phyloP scores from a whole-genome alignment of 495 filamentous ascomycete genomes.

The Staphylotrichum longicolle region DNA sequence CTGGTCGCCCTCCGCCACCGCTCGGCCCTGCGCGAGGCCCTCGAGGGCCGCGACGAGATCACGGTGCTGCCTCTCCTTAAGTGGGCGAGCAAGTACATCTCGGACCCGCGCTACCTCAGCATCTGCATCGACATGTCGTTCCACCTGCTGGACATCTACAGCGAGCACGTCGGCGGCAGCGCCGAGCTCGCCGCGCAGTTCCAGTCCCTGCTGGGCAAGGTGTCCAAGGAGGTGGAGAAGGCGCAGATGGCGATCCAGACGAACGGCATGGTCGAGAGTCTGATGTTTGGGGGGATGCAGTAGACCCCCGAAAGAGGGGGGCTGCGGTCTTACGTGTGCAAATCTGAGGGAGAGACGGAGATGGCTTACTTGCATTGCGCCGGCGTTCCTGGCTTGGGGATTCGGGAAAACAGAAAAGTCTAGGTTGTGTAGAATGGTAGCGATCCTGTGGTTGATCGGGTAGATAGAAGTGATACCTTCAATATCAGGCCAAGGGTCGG shows the following conservation, averaged over 20 bases:
- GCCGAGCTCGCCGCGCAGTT: conserved; percentile 67
- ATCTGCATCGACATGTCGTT: conserved; percentile 77
- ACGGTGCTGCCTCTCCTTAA: conserved; percentile 75
- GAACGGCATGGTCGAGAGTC: conserved; percentile 79
- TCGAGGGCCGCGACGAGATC: conserved; percentile 78
- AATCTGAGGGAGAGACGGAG: background rate
- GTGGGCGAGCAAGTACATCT: conserved; percentile 77
- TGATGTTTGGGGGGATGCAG: conserved; percentile 47
- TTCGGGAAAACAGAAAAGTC: conserved; percentile 6
- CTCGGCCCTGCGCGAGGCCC: conserved; percentile 76
- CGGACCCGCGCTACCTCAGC: conserved; percentile 71
- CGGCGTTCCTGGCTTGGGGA: conserved; percentile 16
- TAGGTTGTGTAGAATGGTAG: conserved; percentile 7
- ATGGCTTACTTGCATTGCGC: conserved; percentile 18
- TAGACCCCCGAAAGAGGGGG: background rate
- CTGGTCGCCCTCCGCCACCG: conserved; percentile 83
- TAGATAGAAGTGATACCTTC: conserved; percentile 15
- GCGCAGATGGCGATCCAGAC: conserved; percentile 75
- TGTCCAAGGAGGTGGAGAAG: conserved; percentile 74
- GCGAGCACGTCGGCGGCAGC: conserved; percentile 71
- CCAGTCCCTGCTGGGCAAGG: conserved; percentile 60
- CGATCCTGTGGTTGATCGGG: background rate
- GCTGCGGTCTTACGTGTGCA: background rate
- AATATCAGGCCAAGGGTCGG: background rate
- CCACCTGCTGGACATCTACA: conserved; percentile 82